Conservation (phyloP, 2,329 filamentous ascomycete species). For the Aureobasidium leucospermi region DNA sequence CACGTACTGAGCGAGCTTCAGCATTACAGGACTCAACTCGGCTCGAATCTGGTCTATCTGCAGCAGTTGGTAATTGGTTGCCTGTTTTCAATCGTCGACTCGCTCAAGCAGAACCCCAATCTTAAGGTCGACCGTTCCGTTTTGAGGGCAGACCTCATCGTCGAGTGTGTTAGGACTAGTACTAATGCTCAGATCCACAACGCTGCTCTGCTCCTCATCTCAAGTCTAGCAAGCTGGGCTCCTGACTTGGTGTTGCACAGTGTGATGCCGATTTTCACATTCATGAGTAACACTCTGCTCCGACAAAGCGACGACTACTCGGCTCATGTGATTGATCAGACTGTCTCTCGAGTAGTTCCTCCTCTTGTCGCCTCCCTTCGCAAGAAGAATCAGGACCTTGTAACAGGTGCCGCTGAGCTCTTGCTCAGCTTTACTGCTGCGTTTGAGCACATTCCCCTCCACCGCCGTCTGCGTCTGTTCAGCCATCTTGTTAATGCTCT, state of each 20-base stretch:
- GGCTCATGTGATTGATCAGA: constrained; percentile 87
- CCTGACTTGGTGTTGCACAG: constrained; percentile 91
- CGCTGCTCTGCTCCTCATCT: constrained; percentile 78
- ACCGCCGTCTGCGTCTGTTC: constrained; percentile 76
- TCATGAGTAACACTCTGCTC: constrained; percentile 88
- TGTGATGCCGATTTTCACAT: constrained; percentile 98
- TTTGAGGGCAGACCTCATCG: constrained; percentile 81
- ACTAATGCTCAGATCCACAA: constrained; percentile 92
- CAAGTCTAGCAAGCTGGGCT: constrained; percentile 75
- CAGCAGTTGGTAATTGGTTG: constrained; percentile 78
- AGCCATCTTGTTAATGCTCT: constrained; percentile 77
- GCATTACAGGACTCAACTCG: constrained; percentile 70
- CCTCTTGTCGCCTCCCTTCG: constrained; percentile 80
- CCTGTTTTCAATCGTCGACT: constrained; percentile 75
- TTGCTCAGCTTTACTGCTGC: constrained; percentile 94
- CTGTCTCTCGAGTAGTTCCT: constrained; percentile 88
- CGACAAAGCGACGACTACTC: constrained; percentile 95
- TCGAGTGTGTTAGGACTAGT: constrained; percentile 88
- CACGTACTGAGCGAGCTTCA: constrained; percentile 79
- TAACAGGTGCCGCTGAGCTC: constrained; percentile 78
- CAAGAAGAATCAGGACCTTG: constrained; percentile 66
- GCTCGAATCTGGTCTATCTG: constrained; percentile 83
- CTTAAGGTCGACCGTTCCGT: constrained; percentile 63
- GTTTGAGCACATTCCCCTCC: constrained; percentile 89
- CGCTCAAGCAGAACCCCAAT: constrained; percentile 38